Percentiles rank a stretch among this genome's conserved stretches.
These are phyloP conservation scores for Xylariaceae sp. DNA, from an alignment of 2,329 filamentous ascomycete genomes.

Conservation along the genomic window DNA sequence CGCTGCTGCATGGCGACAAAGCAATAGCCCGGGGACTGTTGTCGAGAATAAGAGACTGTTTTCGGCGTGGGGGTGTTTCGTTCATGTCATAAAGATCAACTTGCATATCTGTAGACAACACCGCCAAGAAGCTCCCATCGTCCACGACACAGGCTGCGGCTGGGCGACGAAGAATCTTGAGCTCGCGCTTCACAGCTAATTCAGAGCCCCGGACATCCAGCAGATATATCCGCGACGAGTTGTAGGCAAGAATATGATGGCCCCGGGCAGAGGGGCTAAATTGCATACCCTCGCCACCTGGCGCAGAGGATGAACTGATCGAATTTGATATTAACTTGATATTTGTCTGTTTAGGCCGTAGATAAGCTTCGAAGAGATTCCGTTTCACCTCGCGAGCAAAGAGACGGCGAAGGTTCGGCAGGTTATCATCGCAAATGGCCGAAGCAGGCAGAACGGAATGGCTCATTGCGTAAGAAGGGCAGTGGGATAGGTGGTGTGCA, in stretches of 20 bases:
- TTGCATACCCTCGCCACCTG: conserved; percentile 80
- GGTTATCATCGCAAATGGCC: conserved; percentile 44
- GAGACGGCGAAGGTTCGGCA: conserved; percentile 60
- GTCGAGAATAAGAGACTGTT: conserved; percentile 74
- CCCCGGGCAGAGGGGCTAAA: conserved; percentile 77
- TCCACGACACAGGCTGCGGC: conserved; percentile 76
- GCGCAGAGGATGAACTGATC: conserved; percentile 78
- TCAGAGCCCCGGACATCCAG: conserved; percentile 63
- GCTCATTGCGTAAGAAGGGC: conserved; percentile 56
- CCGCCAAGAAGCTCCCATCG: conserved; percentile 71
- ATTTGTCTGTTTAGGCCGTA: conserved; percentile 67
- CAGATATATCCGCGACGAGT: conserved; percentile 80
- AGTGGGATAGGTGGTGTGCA: conserved; percentile 58
- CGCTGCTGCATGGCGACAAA: conserved; percentile 75
- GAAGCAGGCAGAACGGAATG: conserved; percentile 37
- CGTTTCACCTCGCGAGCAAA: conserved; percentile 72
- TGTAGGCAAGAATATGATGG: conserved; percentile 74
- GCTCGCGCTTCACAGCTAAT: conserved; percentile 67
- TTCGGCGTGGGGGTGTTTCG: conserved; percentile 62
- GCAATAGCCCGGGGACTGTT: conserved; percentile 76
- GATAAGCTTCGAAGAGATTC: conserved; percentile 73
- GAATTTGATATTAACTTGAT: conserved; percentile 81
- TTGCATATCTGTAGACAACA: conserved; percentile 78
- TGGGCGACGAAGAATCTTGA: conserved; percentile 76
- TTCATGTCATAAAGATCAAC: conserved; percentile 80